phyloP scores from a whole-genome alignment of 257 asterid species.

The Petrea volubilis region DNA sequence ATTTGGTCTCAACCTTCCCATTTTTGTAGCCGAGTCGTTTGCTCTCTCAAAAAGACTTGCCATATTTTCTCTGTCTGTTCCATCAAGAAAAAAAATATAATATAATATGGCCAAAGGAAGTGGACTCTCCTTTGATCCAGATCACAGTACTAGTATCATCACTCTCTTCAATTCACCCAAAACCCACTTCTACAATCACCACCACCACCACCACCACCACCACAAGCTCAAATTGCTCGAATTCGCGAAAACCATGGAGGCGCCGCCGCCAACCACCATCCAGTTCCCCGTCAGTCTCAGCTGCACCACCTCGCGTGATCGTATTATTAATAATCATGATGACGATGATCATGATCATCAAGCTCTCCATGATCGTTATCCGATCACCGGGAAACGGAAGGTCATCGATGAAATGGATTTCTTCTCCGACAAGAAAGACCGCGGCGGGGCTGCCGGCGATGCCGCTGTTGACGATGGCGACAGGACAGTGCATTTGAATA shows the following conservation, averaged over 20 bases:
- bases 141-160: constrained; percentile 40
- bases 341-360: not conserved
- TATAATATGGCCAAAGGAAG: constrained; percentile 63
- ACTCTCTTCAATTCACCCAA: constrained; percentile 19
- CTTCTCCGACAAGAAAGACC: constrained; percentile 54
- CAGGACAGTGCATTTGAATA: constrained; percentile 17
- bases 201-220: constrained; percentile 11
- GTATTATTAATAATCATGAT: not conserved
- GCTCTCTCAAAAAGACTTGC: constrained; percentile 40
- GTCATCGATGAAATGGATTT: constrained; percentile 70
- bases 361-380: too few relatives aligned
- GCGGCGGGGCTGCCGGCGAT: not conserved
- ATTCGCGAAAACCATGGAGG: constrained; percentile 34
- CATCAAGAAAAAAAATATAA: constrained; percentile 32
- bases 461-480: constrained; percentile 15
- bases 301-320: constrained; percentile 23
- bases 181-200: constrained; percentile 4
- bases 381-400: constrained; percentile 35
- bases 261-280: constrained; percentile 55
- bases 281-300: constrained; percentile 71
- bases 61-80: constrained; percentile 35
- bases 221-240: not conserved
- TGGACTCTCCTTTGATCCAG: constrained; percentile 96
- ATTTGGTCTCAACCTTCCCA: constrained; percentile 61
- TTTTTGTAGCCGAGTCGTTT: constrained; percentile 69